A percentile compares a stretch with the other conserved stretches of the same genome.
Evolutionary conservation across 2,329 filamentous ascomycete genomes (phyloP).

Genomic region (Exophiala viscosa): DNA sequence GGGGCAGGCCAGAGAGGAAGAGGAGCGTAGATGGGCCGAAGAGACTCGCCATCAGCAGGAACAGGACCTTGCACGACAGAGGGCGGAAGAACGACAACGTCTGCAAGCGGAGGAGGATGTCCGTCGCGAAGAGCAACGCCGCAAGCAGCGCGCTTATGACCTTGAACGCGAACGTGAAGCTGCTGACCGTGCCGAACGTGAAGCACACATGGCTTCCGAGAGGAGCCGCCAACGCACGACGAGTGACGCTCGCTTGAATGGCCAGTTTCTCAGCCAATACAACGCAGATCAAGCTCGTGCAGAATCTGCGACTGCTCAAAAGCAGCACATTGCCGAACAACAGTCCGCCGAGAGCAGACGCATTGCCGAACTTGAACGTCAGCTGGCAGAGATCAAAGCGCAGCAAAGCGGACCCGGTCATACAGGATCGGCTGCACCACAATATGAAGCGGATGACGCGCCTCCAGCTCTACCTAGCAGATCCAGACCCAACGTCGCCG

Average conservation of each 20-base stretch:
- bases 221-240: conserved; percentile 57
- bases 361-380: conserved; percentile 74
- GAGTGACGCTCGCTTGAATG: conserved; percentile 67
- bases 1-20: conserved; percentile 41
- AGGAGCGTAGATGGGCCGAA: conserved; percentile 47
- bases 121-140: conserved; percentile 47
- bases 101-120: conserved; percentile 42
- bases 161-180: conserved; percentile 65
- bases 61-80: conserved; percentile 45
- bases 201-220: conserved; percentile 64
- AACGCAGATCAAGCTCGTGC: conserved; percentile 61
- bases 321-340: conserved; percentile 35
- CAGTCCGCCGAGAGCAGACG: conserved; percentile 56
- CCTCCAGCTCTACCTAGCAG: conserved; percentile 14
- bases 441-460: neutral
- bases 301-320: conserved; percentile 30
- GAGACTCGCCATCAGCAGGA: conserved; percentile 39
- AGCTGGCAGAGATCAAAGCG: conserved; percentile 65
- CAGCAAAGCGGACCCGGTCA: conserved; percentile 50
- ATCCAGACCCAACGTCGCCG: conserved; percentile 26
- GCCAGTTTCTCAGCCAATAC: conserved; percentile 84
- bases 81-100: conserved; percentile 53
- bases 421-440: neutral
- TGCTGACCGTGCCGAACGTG: conserved; percentile 68
- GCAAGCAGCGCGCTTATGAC: conserved; percentile 53